Evolutionary conservation across 371 early-diverging fungal genomes (phyloP).

Genomic region (Saksenaea oblongispora): DNA sequence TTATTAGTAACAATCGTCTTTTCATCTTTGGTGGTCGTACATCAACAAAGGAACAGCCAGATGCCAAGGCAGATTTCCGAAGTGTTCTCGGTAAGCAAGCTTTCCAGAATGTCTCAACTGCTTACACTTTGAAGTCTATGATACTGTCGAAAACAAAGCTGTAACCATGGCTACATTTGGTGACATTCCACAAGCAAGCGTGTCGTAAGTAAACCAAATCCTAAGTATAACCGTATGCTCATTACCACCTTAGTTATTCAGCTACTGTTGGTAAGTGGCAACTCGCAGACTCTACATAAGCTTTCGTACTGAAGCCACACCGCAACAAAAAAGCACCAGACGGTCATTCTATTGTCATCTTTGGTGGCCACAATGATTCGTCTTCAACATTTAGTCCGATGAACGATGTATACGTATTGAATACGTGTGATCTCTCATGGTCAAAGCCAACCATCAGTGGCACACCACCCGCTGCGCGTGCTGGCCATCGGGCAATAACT

Average conservation of each 20-base stretch:
- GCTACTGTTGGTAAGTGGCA: slow-evolving; percentile 27
- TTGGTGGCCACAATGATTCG: slow-evolving; percentile 23
- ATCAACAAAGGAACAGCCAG: slow-evolving; percentile 13
- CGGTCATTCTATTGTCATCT: slow-evolving; percentile 27
- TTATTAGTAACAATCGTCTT: slow-evolving; percentile 28
- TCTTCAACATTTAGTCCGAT: slow-evolving; percentile 4
- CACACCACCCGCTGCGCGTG: slow-evolving; percentile 28
- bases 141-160: slow-evolving; percentile 30
- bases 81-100: slow-evolving; percentile 41
- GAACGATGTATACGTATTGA: slow-evolving; percentile 35
- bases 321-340: slow-evolving; percentile 16
- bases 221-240: neutral
- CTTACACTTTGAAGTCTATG: slow-evolving; percentile 27
- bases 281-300: neutral
- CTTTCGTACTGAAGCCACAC: neutral
- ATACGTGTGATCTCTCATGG: slow-evolving; percentile 47
- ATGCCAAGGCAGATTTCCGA: slow-evolving; percentile 30
- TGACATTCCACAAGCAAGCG: slow-evolving; percentile 28
- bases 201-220: slow-evolving; percentile 17
- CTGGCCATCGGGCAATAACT: slow-evolving; percentile 35
- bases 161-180: slow-evolving; percentile 42
- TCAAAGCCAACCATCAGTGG: slow-evolving; percentile 25
- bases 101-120: neutral
- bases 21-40: slow-evolving; percentile 45
- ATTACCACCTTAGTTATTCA: slow-evolving; percentile 25